These are phyloP conservation scores for Pleurozium schreberi DNA, from an alignment of 225 moss, liverwort and hornwort species.

Conservation along the genomic window DNA sequence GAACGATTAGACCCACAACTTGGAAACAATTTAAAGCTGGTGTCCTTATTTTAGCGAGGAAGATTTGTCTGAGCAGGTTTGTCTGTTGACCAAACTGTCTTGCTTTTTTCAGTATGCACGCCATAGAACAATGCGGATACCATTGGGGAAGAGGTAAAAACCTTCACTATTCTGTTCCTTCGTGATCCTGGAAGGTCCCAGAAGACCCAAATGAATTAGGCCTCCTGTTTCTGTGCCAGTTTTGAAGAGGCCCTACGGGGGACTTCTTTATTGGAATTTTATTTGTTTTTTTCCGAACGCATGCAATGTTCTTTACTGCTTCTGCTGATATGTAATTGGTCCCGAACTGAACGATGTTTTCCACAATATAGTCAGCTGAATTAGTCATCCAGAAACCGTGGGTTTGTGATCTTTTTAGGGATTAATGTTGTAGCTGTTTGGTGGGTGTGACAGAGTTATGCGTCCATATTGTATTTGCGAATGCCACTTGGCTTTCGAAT, in stretches of 20 bases:
- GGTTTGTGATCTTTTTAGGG: no score
- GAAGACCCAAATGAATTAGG: no score
- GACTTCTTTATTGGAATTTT: neutral
- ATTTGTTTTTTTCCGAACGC: no score
- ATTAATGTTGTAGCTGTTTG: neutral
- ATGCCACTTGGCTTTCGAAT: slow-evolving; percentile 57
- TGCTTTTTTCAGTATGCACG: neutral
- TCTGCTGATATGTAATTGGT: neutral
- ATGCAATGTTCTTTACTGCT: no score
- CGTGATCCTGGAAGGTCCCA: no score
- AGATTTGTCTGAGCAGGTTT: slow-evolving; percentile 46
- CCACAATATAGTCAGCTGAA: neutral
- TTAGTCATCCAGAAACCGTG: neutral
- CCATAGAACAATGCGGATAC: neutral
- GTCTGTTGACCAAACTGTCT: neutral
- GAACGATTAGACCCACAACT: slow-evolving; percentile 65
- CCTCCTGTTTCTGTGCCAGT: no score
- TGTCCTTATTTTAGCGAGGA: slow-evolving; percentile 51
- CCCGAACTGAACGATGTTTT: neutral
- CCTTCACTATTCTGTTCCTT: no score
- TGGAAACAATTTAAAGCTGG: slow-evolving; percentile 54
- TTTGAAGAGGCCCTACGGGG: neutral
- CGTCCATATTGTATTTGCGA: slow-evolving; percentile 70
- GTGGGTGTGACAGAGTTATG: slow-evolving; percentile 40
- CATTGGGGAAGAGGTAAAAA: neutral